Percentiles rank a stretch among this genome's conserved stretches.
Conservation (phyloP, 2,329 filamentous ascomycete genomes). For the Hymenoscyphus scutula region DNA sequence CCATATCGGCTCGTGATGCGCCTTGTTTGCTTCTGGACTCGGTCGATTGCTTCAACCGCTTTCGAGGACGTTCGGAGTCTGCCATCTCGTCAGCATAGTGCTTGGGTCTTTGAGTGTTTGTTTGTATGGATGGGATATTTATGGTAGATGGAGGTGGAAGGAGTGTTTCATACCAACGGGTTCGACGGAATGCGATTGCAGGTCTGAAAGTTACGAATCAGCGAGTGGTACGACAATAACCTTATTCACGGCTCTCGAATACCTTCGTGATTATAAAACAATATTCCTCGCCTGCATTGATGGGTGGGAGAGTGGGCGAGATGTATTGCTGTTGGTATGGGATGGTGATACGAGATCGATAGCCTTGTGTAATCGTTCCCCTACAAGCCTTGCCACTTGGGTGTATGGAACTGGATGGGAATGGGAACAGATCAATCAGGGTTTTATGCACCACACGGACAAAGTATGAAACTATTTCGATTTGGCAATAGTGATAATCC, state of each 20-base stretch:
- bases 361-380: background rate
- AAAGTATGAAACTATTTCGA: background rate
- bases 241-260: background rate
- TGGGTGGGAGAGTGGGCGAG: background rate
- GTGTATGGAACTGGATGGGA: background rate
- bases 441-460: background rate
- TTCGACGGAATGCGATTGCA: too few relatives aligned
- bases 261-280: background rate
- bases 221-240: background rate
- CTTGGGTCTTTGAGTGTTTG: too few relatives aligned
- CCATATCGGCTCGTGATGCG: constrained; percentile 26
- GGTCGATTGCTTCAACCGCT: constrained; percentile 17
- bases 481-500: background rate
- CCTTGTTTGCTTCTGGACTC: constrained; percentile 9
- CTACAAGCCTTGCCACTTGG: too few relatives aligned
- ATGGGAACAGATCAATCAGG: background rate
- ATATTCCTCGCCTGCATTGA: background rate
- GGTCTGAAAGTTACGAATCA: background rate
- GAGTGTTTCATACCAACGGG: background rate
- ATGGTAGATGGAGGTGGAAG: background rate
- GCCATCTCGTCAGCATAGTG: constrained; percentile 19
- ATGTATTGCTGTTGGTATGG: background rate
- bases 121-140: background rate
- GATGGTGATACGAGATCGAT: background rate
- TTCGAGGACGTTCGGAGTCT: constrained; percentile 16